Evolutionary conservation across 192 early-diverging fungal species (phyloP), one percentile per base, ranked within the genome.

Genomic region (Piromyces sp.): DNA sequence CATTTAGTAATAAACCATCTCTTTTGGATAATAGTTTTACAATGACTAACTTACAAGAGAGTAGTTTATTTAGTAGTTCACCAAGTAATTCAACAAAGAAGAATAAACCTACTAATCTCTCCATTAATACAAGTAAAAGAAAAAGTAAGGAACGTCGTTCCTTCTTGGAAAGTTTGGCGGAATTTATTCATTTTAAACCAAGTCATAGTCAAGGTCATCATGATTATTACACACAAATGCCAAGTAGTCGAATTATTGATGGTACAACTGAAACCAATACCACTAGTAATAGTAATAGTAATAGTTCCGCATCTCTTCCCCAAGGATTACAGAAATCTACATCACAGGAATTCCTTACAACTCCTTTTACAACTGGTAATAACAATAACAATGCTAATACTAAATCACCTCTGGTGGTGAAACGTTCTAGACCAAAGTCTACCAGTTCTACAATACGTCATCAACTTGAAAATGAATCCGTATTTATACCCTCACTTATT

Each of bases 401-500:
- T 68, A 26, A 68, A 68, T 68, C 51, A 7, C 51, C 51, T 11
- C 5, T 68, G 9, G 4, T 11, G 9, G 6, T n/a, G n/a, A 68
- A 68, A n/a, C 26, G 3, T n/a, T 68, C 26, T 26, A 68, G 22
- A n/a, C 26, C 51, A n/a, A 68, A 68, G n/a, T 68, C 51, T 28
- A n/a, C 22, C n/a, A 68, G 22, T 28, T 7, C 26, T 9, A 7
- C 51, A 26, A n/a, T n/a, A 51, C 42, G 42, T n/a, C 51, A 68
- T 68, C 51, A 68, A 68, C 22, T 68, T 68, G 51, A 68, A 68
- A 68, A 68, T 68, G 51, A 68, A 68, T 68, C 84, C 78, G 38
- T 84, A 82, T 79, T 79, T 84, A 29, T 81, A 81, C 38, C 79
- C 79, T 79, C 40, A 81, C 30, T n/a, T 31, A 58, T n/a, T 22